phyloP scores from a whole-genome alignment of 1,284 basidiomycete species.

The Rhodofomes roseus region DNA sequence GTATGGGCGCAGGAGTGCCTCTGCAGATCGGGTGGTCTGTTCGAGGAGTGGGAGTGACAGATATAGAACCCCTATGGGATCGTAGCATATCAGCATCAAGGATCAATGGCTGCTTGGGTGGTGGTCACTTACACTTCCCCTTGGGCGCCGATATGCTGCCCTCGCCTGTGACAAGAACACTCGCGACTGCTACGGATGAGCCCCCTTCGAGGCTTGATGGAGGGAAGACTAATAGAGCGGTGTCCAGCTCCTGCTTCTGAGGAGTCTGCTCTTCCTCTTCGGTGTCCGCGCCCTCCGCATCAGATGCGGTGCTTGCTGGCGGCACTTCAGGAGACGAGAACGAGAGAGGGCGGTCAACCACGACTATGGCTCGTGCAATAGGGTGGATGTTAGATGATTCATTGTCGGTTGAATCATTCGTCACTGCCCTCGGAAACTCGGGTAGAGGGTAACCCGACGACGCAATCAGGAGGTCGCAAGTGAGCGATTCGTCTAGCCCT shows the following conservation, averaged over 20 bases:
- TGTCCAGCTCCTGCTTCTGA: conserved; percentile 45
- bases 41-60: conserved; percentile 46
- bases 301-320: conserved; percentile 4
- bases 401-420: too few species aligned
- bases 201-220: conserved; percentile 54
- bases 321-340: conserved; percentile 30
- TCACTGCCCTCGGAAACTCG: neutral
- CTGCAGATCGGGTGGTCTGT: conserved; percentile 31
- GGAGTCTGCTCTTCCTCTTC: conserved; percentile 18
- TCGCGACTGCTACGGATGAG: conserved; percentile 51
- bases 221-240: conserved; percentile 79
- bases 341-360: conserved; percentile 50
- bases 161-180: conserved; percentile 76
- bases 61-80: conserved; percentile 56
- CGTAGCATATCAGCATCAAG: conserved; percentile 5
- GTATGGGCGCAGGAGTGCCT: conserved; percentile 57
- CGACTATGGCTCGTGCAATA: conserved; percentile 64
- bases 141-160: conserved; percentile 83
- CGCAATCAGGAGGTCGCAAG: conserved; percentile 44
- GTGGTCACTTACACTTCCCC: conserved; percentile 67
- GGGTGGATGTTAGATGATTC: conserved; percentile 4
- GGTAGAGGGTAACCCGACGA: conserved; percentile 33
- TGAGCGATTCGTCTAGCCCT: conserved; percentile 54
- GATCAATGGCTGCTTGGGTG: neutral
- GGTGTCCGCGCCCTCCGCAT: conserved; percentile 15